Base-by-base conservation (phyloP, 1,284 basidiomycete genomes). In the Dichomitus squalens region DNA sequence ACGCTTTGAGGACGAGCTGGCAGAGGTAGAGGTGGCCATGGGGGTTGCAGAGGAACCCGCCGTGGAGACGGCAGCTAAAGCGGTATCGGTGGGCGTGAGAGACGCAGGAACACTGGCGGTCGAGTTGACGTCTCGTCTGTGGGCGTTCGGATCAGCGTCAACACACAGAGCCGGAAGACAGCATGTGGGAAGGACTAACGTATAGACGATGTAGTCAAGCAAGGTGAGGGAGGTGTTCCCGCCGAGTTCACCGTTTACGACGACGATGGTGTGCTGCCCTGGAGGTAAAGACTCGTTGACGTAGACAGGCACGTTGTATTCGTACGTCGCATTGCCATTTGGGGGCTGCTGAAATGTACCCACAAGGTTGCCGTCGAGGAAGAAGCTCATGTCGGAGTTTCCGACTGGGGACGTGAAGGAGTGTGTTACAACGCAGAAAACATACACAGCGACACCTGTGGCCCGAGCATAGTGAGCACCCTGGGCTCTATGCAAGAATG, bases 301-400 rank as follows among this genome's bases (percentile, higher is more conserved):
- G 55, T 70, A 77, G 9, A 77, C 74, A 21, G 65, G 61, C 20
- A 73, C 66, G 52, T 68, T 59, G 57, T 73, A 76, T 18, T 71
- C 64, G 57, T 66, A 62, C 7, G 43, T 44, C 18, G 57, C 11
- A 25, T 58, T 23, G 6, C 62, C 58, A 6, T 49, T 53, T 3
- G 65, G 57, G 18, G 55, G 14, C n/a, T 53, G 55, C 2, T 49
- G 29, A 33, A 73, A 76, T 0, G 56, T 52, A n/a, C 70, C 73
- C 2, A 66, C 67, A 3, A 58, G 39, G 27, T 66, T 52, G 16
- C 66, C 68, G 53, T 78, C 75, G 38, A 77, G 63, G 53, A 66
- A 69, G 61, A 78, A 78, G 1, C 62, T 64, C 71, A 77, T 70
- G 57, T 75, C 70, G 1, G 70, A 66, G 60, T 70, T 59, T 7